phyloP scores from a whole-genome alignment of 2,329 filamentous ascomycete genomes.

The Trichoderma atrobrunneum region DNA sequence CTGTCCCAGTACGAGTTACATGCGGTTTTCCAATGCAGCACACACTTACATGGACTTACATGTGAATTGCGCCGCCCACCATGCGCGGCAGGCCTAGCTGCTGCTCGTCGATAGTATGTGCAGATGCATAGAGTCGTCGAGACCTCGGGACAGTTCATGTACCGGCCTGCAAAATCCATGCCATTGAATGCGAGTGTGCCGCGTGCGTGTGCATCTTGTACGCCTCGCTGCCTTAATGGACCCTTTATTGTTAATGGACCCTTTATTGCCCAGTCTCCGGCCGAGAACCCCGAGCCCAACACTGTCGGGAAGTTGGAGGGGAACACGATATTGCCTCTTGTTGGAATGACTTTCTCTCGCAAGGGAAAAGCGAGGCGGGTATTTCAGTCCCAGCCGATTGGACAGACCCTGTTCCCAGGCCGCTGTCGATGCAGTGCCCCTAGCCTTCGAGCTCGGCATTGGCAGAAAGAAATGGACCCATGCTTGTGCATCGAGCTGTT shows the following conservation, averaged over 20 bases:
- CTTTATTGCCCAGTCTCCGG: not conserved
- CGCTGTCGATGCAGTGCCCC: conserved; percentile 6
- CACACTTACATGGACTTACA: not conserved
- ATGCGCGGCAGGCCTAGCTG: not conserved
- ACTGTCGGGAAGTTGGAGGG: not conserved
- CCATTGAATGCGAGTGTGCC: conserved; percentile 6
- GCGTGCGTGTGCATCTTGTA: not conserved
- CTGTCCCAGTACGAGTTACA: not conserved
- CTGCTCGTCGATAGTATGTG: conserved; percentile 3
- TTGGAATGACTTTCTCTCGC: not conserved
- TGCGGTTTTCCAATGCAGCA: conserved; percentile 1
- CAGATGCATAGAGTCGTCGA: conserved; percentile 13
- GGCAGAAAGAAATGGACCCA: not conserved
- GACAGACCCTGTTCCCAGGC: conserved; percentile 3
- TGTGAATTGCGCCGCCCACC: not conserved
- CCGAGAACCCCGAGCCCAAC: not conserved
- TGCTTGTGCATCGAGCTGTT: not conserved
- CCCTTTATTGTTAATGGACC: not conserved
- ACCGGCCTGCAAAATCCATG: not conserved
- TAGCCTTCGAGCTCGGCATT: conserved; percentile 1
- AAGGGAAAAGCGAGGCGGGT: not conserved
- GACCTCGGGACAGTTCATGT: conserved; percentile 9
- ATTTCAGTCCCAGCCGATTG: conserved; percentile 16
- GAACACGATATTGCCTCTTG: not conserved
- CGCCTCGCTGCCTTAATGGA: conserved; percentile 1